A percentile compares a stretch with the other conserved stretches of the same genome.
phyloP scores from a whole-genome alignment of 441 rosid genomes.

The Corymbia calophylla region DNA sequence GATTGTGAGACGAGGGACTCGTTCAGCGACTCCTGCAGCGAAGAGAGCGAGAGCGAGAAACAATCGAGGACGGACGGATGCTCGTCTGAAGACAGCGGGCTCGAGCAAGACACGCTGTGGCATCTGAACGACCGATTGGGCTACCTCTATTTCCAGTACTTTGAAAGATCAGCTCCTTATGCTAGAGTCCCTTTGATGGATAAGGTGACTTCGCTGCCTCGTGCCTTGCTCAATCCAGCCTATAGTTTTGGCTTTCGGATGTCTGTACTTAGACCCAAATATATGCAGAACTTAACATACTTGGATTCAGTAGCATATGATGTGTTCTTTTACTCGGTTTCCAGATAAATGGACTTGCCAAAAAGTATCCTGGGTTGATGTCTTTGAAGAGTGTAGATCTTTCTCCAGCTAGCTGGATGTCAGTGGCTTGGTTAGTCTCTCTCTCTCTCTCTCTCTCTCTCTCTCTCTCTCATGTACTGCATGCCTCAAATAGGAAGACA shows the following conservation, averaged over 20 bases:
- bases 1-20: slow-evolving; percentile 70
- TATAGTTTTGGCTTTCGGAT: not conserved
- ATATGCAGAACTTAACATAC: not conserved
- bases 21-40: slow-evolving; percentile 76
- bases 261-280: not conserved
- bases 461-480: not conserved
- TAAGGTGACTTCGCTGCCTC: not conserved
- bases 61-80: slow-evolving; percentile 74
- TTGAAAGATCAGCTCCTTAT: slow-evolving; percentile 4
- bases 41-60: slow-evolving; percentile 88
- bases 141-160: slow-evolving; percentile 5
- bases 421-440: slow-evolving; percentile 57
- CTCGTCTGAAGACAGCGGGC: slow-evolving; percentile 78
- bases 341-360: slow-evolving; percentile 35
- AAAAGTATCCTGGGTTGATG: slow-evolving; percentile 37
- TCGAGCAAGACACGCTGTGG: not conserved
- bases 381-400: slow-evolving; percentile 60
- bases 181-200: slow-evolving; percentile 10
- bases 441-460: not conserved
- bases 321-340: not conserved
- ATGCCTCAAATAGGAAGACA: not conserved
- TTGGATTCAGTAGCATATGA: not conserved
- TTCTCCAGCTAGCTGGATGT: slow-evolving; percentile 91
- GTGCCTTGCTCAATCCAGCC: not conserved
- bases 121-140: slow-evolving; percentile 3